These are phyloP conservation scores for Inga leiocalycina DNA, from an alignment of 306 rosid genomes.

Conservation along the genomic window DNA sequence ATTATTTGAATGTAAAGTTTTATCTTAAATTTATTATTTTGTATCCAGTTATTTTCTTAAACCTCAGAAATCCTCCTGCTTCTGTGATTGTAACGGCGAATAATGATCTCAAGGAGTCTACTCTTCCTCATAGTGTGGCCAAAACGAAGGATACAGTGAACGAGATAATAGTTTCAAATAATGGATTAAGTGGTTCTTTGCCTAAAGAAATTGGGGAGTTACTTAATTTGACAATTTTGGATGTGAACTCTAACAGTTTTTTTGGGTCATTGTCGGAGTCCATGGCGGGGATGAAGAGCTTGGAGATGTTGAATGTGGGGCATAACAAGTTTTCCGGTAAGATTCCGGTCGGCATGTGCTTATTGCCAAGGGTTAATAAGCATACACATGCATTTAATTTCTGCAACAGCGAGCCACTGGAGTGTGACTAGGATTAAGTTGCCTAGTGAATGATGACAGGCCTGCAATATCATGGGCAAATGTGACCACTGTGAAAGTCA, in stretches of 20 bases:
- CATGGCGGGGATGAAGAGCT: slow-evolving; percentile 57
- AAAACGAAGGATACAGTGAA: slow-evolving; percentile 64
- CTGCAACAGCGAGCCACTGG: slow-evolving; percentile 49
- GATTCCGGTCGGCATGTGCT: slow-evolving; percentile 59
- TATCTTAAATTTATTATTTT: no score
- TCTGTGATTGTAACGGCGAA: slow-evolving; percentile 75
- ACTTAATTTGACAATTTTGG: slow-evolving; percentile 61
- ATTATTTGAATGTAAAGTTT: no score
- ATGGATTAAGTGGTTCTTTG: slow-evolving; percentile 64
- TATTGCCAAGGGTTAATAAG: slow-evolving; percentile 63
- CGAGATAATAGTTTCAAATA: slow-evolving; percentile 63
- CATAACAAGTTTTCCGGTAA: slow-evolving; percentile 59
- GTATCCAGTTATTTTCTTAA: no score
- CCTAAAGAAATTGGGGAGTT: slow-evolving; percentile 57
- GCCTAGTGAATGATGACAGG: slow-evolving; percentile 46
- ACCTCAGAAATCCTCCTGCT: slow-evolving; percentile 45
- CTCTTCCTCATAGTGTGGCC: slow-evolving; percentile 54
- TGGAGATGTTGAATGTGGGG: slow-evolving; percentile 75
- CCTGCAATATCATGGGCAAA: slow-evolving; percentile 50
- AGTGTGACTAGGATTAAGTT: slow-evolving; percentile 46
- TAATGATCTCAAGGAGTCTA: slow-evolving; percentile 54
- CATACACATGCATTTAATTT: slow-evolving; percentile 62
- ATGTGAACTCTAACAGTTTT: slow-evolving; percentile 58
- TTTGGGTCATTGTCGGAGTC: slow-evolving; percentile 70
- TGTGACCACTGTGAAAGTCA: neutral